A percentile compares a stretch with the other conserved stretches of the same genome.
These are phyloP conservation scores for Pseudogymnoascus sp. DNA, from an alignment of 2,329 filamentous ascomycete species.

Conservation along the genomic window DNA sequence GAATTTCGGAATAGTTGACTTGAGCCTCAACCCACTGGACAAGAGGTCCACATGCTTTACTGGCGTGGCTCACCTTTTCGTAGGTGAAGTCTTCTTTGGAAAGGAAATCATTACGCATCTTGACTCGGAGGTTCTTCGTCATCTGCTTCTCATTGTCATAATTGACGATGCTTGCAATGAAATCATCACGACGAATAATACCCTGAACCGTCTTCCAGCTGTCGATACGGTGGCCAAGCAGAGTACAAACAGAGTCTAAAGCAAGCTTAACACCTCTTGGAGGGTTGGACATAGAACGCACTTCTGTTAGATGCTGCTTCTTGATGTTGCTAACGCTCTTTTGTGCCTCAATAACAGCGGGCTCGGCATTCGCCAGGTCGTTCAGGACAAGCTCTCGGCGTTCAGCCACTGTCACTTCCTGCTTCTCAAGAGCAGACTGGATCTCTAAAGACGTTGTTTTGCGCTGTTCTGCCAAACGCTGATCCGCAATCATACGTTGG, in stretches of 20 bases:
- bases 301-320: constrained; percentile 91
- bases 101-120: constrained; percentile 89
- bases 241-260: constrained; percentile 89
- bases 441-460: constrained; percentile 84
- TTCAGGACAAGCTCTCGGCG: constrained; percentile 76
- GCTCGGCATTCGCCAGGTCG: constrained; percentile 85
- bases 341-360: constrained; percentile 85
- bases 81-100: constrained; percentile 94
- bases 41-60: constrained; percentile 90
- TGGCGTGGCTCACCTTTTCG: constrained; percentile 90
- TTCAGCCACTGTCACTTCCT: constrained; percentile 77
- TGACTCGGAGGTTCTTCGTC: constrained; percentile 71
- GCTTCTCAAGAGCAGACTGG: constrained; percentile 75
- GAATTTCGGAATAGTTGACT: constrained; percentile 94
- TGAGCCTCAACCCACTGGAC: constrained; percentile 97
- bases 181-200: constrained; percentile 86
- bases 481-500: constrained; percentile 93
- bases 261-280: constrained; percentile 85
- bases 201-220: constrained; percentile 89
- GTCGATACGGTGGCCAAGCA: constrained; percentile 81
- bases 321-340: constrained; percentile 99
- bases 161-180: constrained; percentile 94
- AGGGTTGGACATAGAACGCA: constrained; percentile 91
- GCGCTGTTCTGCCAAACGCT: constrained; percentile 85
- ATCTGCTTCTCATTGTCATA: constrained; percentile 95